Conservation (phyloP, 768 basidiomycete species). For the Pulveroboletus ravenelii region DNA sequence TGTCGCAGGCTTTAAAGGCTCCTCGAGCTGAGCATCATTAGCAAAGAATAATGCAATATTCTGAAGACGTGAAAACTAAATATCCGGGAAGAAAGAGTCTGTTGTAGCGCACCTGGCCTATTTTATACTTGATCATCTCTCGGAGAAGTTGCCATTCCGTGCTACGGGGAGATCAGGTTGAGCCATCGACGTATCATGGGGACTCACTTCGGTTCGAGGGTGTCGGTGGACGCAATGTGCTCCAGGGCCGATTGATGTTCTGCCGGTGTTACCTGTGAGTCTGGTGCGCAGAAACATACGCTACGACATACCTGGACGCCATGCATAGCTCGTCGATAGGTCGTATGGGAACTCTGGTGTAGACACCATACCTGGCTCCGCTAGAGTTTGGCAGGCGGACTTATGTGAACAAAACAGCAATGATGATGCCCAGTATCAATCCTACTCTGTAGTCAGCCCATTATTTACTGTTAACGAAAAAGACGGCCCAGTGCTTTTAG, state of each 20-base stretch:
- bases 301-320: slow-evolving; percentile 45
- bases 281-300: not conserved
- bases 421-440: no score
- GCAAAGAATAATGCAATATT: slow-evolving; percentile 48
- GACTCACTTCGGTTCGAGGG: slow-evolving; percentile 47
- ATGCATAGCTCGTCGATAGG: slow-evolving; percentile 36
- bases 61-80: slow-evolving; percentile 26
- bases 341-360: slow-evolving; percentile 6
- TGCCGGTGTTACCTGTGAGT: slow-evolving; percentile 24
- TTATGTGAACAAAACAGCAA: not conserved
- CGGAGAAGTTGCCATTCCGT: slow-evolving; percentile 68
- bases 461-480: no score
- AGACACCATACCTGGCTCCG: slow-evolving; percentile 18
- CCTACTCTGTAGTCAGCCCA: no score
- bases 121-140: slow-evolving; percentile 66
- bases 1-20: slow-evolving; percentile 39
- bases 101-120: slow-evolving; percentile 49
- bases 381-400: not conserved
- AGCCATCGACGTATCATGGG: not conserved
- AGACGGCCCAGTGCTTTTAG: no score
- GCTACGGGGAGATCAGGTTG: slow-evolving; percentile 33
- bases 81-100: not conserved
- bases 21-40: slow-evolving; percentile 33
- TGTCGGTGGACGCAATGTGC: slow-evolving; percentile 61
- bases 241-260: slow-evolving; percentile 58